Evolutionary conservation across 192 early-diverging fungal genomes (phyloP), one percentile per base, ranked within the genome.

Genomic region (Allomyces macrogynus): DNA sequence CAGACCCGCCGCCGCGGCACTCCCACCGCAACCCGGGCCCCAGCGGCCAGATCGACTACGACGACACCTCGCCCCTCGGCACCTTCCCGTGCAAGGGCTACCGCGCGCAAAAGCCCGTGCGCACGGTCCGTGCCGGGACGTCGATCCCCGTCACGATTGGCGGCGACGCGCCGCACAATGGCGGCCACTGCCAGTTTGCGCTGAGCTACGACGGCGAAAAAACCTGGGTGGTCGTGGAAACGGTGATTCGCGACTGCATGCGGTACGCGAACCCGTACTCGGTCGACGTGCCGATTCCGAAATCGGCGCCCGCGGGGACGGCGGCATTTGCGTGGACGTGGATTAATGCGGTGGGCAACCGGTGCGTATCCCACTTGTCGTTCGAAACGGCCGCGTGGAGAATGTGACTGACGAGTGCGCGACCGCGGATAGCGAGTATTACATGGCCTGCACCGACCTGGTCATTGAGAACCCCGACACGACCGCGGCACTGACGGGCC

Each of bases 101-200:
- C 49, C 49, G 16, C 16, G 49, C 49, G 0, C 49, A 57, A 16
- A 5, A 1, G 12, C 49, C 49, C 16, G 49, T 57, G 49, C 16
- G 16, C 16, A 20, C 49, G 49, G 49, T 57, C 16, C 16, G 16
- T 14, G 49, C 49, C 1, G 49, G 49, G 1, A 20, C 49, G 16
- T 57, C 49, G 49, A 57, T 57, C 49, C 49, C 49, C 16, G 49
- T 57, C 4, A 57, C 49, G 12, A 14, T 57, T 3, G 12, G 16
- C 16, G 49, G 49, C 49, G 49, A n/a, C 49, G 49, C 80, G 16
- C 14, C 57, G 23, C 84, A 86, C 66, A 78, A 73, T 42, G 85
- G 85, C 61, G 86, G 86, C 25, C 77, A 84, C 62, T 85, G 85
- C 65, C 80, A 86, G 70, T 86, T 88, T 68, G 70, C 84, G 7